Evolutionary conservation across 2,329 filamentous ascomycete species (phyloP), one percentile per base, ranked within the genome.

Genomic region (Aspergillus ustus): DNA sequence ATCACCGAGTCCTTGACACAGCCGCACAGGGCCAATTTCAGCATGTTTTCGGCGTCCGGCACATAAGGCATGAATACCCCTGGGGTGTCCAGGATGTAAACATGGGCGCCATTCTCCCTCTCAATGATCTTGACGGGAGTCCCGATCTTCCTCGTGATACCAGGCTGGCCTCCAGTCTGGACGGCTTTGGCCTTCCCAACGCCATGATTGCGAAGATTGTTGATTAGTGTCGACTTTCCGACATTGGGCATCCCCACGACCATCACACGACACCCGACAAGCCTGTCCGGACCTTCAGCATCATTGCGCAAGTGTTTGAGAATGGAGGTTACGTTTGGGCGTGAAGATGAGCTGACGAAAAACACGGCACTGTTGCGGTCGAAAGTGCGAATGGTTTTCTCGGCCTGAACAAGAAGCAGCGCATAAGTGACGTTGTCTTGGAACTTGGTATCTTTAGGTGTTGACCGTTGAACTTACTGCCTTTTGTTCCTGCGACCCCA

Each of bases 181-280:
- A 93, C 91, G 1, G 88, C 93, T 74, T 94, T 96, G n/a, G 70
- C 72, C 62, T 75, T 77, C 20, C 83, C 78, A 67, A 91, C 84
- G 45, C 92, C 92, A 19, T 84, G 81, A 45, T 83, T 85, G 20
- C 95, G 89, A 52, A 98, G 84, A 17, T 89, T 86, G 76, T 99
- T 99, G 46, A 99, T 86, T n/a, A 99, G 83, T 1, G 93, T 93
- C 51, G 92, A 96, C 79, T 99, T 99, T 40, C 95, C 95, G 0
- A 97, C 92, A 73, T 99, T 99, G 40, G 95, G 95, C 93, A 99
- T 97, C 59, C 95, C 95, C 15, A 98, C 93, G 0, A 98, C 87
- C 75, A 99, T 85, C 60, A 93, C 86, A 52, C 93, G 87, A 68
- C 92, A 85, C n/a, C 93, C 93, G 7, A 91, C 89, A n/a, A 98